Evolutionary conservation across 306 rosid species (phyloP), one percentile per base, ranked within the genome.

Genomic region (Pyrus communis): DNA sequence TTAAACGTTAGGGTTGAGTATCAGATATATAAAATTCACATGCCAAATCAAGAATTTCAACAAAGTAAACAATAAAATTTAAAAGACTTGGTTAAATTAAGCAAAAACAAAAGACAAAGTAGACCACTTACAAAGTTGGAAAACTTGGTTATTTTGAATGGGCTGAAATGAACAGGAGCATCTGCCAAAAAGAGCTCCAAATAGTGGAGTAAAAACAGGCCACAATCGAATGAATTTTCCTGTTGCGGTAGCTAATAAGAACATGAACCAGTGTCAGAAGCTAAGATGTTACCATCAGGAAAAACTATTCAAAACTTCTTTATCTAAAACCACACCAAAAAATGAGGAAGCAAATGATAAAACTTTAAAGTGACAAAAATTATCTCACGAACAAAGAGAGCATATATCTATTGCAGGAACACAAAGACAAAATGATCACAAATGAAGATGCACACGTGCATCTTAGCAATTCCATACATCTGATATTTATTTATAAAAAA

Each of bases 171-270:
- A 80, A 61, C 81, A 80, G 98, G 98, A 73, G 92, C 93, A 82
- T 91, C 91, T 35, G 84, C 85, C 31, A 94, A 82, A 86, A 94
- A 94, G 69, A 89, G 93, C 87, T 94, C 98, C 57, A 94, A 85
- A 86, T 91, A 94, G 88, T 94, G 98, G 68, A 94, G 98, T 80
- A 94, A 80, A 84, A 94, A 94, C 74, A 94, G 87, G 73, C 98
- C 98, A 27, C 98, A 94, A 80, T 94, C 97, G 76, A 67, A 94
- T 43, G 94, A 91, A 84, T 94, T 94, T 83, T 91, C 96, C 83
- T 94, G 98, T 75, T 91, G 98, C 1, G 98, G 98, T 75, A 94
- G 83, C 98, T 94, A 96, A 66, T 86, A 76, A 57, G 63, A 77
- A 73, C 22, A 75, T 40, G 61, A 54, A 81, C 75, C 72, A 57